A percentile compares a stretch with the other conserved stretches of the same genome.
Evolutionary conservation across 73 alveolate genomes (phyloP).

Genomic region (Breviolum minutum): DNA sequence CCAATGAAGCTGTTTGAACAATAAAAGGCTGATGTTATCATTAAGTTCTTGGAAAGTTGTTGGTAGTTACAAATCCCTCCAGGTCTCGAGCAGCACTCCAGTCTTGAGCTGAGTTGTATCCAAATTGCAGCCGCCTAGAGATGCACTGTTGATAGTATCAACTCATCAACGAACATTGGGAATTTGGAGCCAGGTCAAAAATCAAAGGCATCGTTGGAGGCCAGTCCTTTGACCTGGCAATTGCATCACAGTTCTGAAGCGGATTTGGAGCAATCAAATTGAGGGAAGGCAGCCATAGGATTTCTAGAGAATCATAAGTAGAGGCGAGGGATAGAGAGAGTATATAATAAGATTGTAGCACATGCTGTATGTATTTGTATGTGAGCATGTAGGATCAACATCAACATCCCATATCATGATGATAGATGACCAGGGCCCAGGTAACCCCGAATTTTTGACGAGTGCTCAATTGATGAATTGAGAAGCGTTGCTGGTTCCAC

Average conservation of each 20-base stretch:
- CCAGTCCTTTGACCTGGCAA: not conserved
- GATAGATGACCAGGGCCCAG: not conserved
- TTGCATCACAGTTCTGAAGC: no score
- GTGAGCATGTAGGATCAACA: no score
- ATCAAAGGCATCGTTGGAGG: constrained; percentile 87
- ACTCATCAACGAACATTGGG: no score
- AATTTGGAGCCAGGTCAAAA: constrained; percentile 55
- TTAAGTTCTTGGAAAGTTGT: not conserved
- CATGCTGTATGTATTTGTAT: no score
- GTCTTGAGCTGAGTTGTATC: not conserved
- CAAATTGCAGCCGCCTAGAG: not conserved
- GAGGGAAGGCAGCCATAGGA: not conserved
- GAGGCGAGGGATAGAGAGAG: no score
- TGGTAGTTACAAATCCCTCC: not conserved
- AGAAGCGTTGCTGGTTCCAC: not conserved
- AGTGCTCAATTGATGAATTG: no score
- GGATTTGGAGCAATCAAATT: not conserved
- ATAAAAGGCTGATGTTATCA: no score
- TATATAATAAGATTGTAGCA: no score
- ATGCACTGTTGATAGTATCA: no score
- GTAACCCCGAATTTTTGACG: not conserved
- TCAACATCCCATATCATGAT: no score
- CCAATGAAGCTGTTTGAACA: no score
- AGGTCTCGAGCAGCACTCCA: constrained; percentile 51
- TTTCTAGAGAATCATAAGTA: not conserved